These are phyloP conservation scores for Xerophyta viscosa DNA, from an alignment of 106 monocot species.

Conservation along the genomic window DNA sequence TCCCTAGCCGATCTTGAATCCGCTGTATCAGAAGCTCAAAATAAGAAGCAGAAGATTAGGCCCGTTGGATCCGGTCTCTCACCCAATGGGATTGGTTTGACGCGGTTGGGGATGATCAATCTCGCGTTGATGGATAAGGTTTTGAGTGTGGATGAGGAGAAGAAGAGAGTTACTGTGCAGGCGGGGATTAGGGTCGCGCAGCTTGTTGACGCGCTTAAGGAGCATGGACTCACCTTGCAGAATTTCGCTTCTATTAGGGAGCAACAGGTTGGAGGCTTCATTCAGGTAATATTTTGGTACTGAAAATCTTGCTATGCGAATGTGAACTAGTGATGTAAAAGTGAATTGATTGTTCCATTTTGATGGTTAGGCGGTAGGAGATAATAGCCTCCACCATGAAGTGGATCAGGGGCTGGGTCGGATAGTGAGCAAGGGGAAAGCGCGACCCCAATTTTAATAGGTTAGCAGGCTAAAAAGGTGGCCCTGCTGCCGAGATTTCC, in stretches of 20 bases:
- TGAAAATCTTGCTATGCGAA: too few relatives aligned
- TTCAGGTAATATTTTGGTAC: slow-evolving; percentile 47
- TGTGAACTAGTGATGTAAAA: too few relatives aligned
- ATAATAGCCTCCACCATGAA: too few relatives aligned
- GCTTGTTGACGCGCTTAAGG: slow-evolving; percentile 79
- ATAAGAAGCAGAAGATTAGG: slow-evolving; percentile 42
- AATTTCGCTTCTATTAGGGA: slow-evolving; percentile 95
- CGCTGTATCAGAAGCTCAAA: slow-evolving; percentile 44
- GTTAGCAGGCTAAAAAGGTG: too few relatives aligned
- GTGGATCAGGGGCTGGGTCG: too few relatives aligned
- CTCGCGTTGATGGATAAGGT: slow-evolving; percentile 93
- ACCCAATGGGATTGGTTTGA: slow-evolving; percentile 86
- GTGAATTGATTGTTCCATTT: too few relatives aligned
- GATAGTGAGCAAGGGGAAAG: too few relatives aligned
- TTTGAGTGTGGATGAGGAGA: slow-evolving; percentile 58
- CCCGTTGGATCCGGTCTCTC: slow-evolving; percentile 89
- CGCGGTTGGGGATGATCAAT: slow-evolving; percentile 79
- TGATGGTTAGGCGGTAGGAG: too few relatives aligned
- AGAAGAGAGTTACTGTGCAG: slow-evolving; percentile 70
- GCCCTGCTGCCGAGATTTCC: too few relatives aligned
- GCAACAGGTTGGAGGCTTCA: slow-evolving; percentile 88
- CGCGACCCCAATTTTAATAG: too few relatives aligned
- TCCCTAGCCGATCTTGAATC: slow-evolving; percentile 49
- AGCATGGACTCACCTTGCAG: slow-evolving; percentile 85
- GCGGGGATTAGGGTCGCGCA: slow-evolving; percentile 76